A percentile compares a stretch with the other conserved stretches of the same genome.
Evolutionary conservation across 805 yeast genomes (phyloP).

Genomic region (Diddensiella transvaalensis): DNA sequence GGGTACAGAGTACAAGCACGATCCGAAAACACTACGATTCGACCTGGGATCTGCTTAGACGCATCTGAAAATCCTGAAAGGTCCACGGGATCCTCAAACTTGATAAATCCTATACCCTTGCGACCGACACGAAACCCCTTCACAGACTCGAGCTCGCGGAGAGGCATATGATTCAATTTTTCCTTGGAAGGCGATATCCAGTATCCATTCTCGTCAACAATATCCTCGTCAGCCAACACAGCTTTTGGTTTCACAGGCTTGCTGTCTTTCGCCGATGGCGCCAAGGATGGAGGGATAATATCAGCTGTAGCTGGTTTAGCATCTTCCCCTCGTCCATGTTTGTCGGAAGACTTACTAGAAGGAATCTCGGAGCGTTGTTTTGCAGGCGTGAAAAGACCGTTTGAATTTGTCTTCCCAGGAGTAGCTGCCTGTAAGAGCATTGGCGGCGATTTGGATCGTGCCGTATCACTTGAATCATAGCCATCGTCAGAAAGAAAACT

Average conservation of each 20-base stretch:
- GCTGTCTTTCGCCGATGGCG: constrained; percentile 8
- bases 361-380: background rate
- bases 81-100: constrained; percentile 80
- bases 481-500: constrained; percentile 1
- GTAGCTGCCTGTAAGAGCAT: background rate
- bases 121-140: constrained; percentile 73
- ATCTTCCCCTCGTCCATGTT: background rate
- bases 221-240: constrained; percentile 36
- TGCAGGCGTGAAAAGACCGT: background rate
- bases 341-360: background rate
- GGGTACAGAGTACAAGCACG: constrained; percentile 72
- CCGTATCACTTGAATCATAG: constrained; percentile 20
- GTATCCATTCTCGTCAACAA: constrained; percentile 68
- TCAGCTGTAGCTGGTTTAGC: constrained; percentile 3
- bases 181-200: constrained; percentile 80
- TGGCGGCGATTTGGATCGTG: background rate
- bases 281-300: constrained; percentile 17
- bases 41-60: constrained; percentile 61
- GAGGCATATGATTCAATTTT: constrained; percentile 54
- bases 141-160: constrained; percentile 63
- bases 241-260: constrained; percentile 3
- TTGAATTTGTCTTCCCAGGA: background rate
- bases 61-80: constrained; percentile 58
- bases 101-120: constrained; percentile 68
- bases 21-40: constrained; percentile 55